Conservation (phyloP, 768 basidiomycete species). For the Mycena amicta region DNA sequence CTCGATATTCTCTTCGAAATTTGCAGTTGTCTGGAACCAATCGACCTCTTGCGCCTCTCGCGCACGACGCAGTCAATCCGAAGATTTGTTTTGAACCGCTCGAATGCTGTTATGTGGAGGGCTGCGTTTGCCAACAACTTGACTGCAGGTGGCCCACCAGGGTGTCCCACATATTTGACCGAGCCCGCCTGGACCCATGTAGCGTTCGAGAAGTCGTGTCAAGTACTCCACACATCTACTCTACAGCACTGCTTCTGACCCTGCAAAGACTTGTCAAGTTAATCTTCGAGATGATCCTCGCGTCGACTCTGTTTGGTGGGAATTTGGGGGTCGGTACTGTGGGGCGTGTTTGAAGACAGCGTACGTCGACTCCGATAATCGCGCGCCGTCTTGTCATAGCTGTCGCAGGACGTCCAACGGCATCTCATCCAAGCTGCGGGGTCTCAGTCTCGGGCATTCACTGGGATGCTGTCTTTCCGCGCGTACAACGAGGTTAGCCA, state of each 20-base stretch:
- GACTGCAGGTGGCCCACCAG: slow-evolving; percentile 1
- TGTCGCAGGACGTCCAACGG: neutral
- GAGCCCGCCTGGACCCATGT: slow-evolving; percentile 13
- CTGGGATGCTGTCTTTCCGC: neutral
- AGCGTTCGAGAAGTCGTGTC: slow-evolving; percentile 12
- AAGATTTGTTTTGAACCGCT: slow-evolving; percentile 11
- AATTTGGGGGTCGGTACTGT: neutral
- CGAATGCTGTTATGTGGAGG: slow-evolving; percentile 18
- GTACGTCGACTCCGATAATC: neutral
- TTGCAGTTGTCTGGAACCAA: slow-evolving; percentile 27
- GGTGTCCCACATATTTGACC: slow-evolving; percentile 4
- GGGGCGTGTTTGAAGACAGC: neutral
- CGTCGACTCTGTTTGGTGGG: neutral
- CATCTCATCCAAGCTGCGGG: neutral
- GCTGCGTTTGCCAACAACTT: slow-evolving; percentile 3
- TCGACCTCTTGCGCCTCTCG: slow-evolving; percentile 11
- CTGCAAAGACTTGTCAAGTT: too few species aligned
- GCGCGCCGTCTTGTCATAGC: neutral
- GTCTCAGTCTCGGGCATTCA: neutral
- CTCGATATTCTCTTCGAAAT: too few species aligned
- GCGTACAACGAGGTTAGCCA: neutral
- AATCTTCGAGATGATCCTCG: neutral
- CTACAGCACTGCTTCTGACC: neutral
- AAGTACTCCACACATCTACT: neutral
- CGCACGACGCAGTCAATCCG: slow-evolving; percentile 18